Evolutionary conservation across 345 rosid genomes (phyloP).

Genomic region (Populus alba): DNA sequence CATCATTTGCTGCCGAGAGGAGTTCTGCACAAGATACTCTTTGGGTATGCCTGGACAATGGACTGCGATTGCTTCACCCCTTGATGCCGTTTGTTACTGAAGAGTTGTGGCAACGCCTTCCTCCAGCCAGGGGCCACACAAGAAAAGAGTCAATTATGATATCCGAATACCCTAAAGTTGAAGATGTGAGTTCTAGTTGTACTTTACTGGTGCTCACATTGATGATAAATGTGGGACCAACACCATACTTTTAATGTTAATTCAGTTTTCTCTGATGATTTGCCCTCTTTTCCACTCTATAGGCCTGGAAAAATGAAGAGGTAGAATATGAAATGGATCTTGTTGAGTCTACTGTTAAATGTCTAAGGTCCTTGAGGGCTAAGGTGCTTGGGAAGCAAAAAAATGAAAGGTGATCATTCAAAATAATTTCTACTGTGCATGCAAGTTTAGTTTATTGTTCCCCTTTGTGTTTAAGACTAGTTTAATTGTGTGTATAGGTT

Average conservation of each 20-base stretch:
- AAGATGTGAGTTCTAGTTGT: constrained; percentile 45
- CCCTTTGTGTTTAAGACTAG: not conserved
- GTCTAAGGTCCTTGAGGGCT: constrained; percentile 69
- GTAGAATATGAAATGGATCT: constrained; percentile 80
- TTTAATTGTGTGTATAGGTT: not conserved
- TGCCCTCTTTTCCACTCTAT: constrained; percentile 2
- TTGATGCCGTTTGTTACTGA: constrained; percentile 94
- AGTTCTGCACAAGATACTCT: constrained; percentile 61
- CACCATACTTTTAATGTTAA: not conserved
- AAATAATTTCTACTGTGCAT: not conserved
- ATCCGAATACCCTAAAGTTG: constrained; percentile 65
- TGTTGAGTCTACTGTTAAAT: constrained; percentile 62
- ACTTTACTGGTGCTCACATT: not conserved
- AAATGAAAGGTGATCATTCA: constrained; percentile 59
- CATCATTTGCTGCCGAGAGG: constrained; percentile 57
- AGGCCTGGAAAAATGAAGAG: constrained; percentile 68
- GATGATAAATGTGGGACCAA: not conserved
- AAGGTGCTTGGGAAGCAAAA: constrained; percentile 68
- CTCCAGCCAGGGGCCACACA: constrained; percentile 38
- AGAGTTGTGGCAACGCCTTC: constrained; percentile 95
- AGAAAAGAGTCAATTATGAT: constrained; percentile 76
- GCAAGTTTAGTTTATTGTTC: not conserved
- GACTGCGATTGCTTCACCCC: constrained; percentile 90
- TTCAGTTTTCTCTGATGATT: not conserved
- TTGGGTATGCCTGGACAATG: constrained; percentile 81